Base-by-base conservation (phyloP, 2,329 filamentous ascomycete species). In the Chrysoporthe puriensis region DNA sequence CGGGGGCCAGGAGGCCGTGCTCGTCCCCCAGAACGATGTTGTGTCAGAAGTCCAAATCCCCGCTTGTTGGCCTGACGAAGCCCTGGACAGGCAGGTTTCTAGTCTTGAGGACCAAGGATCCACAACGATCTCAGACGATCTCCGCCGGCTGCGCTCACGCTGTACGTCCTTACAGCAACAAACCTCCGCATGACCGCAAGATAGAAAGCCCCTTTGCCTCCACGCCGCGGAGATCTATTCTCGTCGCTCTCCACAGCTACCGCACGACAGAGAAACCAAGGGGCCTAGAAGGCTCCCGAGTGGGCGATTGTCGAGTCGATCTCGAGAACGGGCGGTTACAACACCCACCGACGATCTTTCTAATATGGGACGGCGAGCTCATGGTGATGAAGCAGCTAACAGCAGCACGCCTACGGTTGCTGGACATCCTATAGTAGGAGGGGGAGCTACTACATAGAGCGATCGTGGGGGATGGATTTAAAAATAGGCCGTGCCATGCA, bases 271-370 rank as follows among this genome's bases (percentile, higher is more conserved):
- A 5, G 48, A 52, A 32, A 14, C 48, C 26, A 21, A 32, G 9
- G 48, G 32, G 50, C 21, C 4, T 16, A 32, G 21, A 21, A 34
- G 11, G 1, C 32, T 13, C 32, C 52, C 34, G 1, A 34, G 32
- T n/a, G 34, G 34, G 40, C 54, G 40, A 18, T 40, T 18, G 7
- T 13, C 7, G 54, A 57, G 32, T n/a, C 54, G 40, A 32, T 40
- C 34, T 57, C 34, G 54, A 40, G n/a, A 3, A n/a, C n/a, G 54
- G 54, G 54, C 54, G 54, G 54, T 40, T 57, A 40, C n/a, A 57
- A 16, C 21, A 32, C 26, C 50, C 54, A 40, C 54, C n/a, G 34
- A 18, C 13, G 18, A 18, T n/a, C 14, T 46, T 46, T 9, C 11
- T 14, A 9, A 46, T 46, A 46, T 46, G 13, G 13, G 18, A 13